Percentiles rank a stretch among this genome's conserved stretches.
phyloP scores from a whole-genome alignment of 2,329 filamentous ascomycete species.

The Claviceps africana region DNA sequence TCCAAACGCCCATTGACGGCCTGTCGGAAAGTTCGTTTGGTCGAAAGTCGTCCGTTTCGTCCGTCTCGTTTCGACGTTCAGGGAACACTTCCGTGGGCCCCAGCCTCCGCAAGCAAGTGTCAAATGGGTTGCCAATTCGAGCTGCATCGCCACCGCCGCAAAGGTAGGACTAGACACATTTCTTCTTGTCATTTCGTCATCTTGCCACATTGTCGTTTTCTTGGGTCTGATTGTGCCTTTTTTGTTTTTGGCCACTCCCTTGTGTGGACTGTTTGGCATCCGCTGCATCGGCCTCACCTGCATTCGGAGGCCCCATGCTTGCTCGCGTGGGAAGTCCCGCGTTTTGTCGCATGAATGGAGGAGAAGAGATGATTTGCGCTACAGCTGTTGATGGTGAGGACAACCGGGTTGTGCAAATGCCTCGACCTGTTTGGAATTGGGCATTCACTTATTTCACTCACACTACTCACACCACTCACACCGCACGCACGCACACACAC shows the following conservation, averaged over 20 bases:
- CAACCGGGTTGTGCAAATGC: not conserved
- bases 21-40: slow-evolving; percentile 6
- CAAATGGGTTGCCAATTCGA: not conserved
- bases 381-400: not conserved
- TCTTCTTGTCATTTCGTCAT: not conserved
- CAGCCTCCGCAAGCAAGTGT: not conserved
- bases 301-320: not conserved
- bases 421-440: not conserved
- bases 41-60: slow-evolving; percentile 5
- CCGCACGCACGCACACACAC: not conserved
- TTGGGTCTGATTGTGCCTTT: not conserved
- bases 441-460: not conserved
- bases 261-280: not conserved
- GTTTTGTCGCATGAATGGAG: not conserved
- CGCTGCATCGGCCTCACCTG: not conserved
- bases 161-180: slow-evolving; percentile 1
- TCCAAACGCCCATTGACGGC: slow-evolving; percentile 1
- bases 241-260: not conserved
- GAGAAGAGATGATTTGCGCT: not conserved
- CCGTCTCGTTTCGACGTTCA: slow-evolving; percentile 2
- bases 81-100: slow-evolving; percentile 2
- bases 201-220: not conserved
- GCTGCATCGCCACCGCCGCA: slow-evolving; percentile 5
- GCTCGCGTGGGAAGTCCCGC: not conserved
- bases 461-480: not conserved